Base-by-base conservation (phyloP, 2,329 filamentous ascomycete species). In the Colletotrichum lentis region DNA sequence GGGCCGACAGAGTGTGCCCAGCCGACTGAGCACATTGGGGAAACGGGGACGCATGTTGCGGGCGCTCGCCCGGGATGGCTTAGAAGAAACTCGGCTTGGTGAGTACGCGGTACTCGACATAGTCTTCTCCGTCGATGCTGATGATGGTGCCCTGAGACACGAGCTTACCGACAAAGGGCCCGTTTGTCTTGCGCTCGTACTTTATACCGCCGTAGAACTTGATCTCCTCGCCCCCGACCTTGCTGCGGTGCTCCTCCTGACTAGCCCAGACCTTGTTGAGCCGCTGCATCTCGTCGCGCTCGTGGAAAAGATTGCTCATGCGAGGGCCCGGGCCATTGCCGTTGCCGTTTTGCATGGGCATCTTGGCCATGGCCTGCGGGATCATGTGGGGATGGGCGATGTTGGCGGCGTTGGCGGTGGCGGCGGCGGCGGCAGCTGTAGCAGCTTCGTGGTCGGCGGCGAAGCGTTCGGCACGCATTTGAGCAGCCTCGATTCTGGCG, bases 111-210 rank as follows among this genome's bases (percentile, higher is more conserved):
- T 90, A 90, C 74, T 90, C 88, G 41, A 90, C 87, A 69, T 88
- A 90, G 70, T 90, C 88, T 74, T 90, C 88, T 24, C 87, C 88
- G 67, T 90, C 87, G 67, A 90, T 90, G 55, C 80, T 88, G 72
- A 90, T 83, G 24, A 90, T 86, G 11, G 83, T 84, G 5, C 87
- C 85, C 68, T 86, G 83, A 54, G 85, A 88, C 37, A 88, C 87
- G n/a, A 90, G 82, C 74, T 89, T 88, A 27, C 87, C 88, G 69
- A 83, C 80, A 67, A 90, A 89, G 0, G 87, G 86, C 0, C 88
- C 88, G 4, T 77, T 87, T 39, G 82, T 76, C 77, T 88, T 89
- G 62, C 87, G 83, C 76, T 88, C 86, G 71, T 90, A 90, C 74
- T 87, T 89, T 73, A 89, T 78, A 27, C 87, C 87, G 31, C 82